Percentiles rank a stretch among this genome's conserved stretches.
phyloP scores from a whole-genome alignment of 805 yeast species.

The Kazachstania bromeliacearum region DNA sequence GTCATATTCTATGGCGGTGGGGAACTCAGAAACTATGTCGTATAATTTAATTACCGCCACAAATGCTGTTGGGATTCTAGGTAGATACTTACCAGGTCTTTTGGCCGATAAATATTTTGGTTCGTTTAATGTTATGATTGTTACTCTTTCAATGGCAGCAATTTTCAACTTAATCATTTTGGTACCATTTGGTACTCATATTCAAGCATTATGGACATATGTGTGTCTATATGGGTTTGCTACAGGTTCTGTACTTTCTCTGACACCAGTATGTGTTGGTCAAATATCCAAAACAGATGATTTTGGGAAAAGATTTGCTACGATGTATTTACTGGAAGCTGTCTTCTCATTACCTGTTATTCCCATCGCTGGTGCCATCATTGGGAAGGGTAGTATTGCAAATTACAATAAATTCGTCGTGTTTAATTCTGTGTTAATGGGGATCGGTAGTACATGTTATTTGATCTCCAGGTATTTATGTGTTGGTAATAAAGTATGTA shows the following conservation, averaged over 20 bases:
- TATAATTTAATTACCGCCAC: constrained; percentile 40
- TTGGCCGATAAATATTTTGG: constrained; percentile 39
- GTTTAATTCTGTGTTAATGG: constrained; percentile 35
- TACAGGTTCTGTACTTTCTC: constrained; percentile 46
- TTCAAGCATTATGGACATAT: constrained; percentile 35
- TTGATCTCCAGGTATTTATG: constrained; percentile 32
- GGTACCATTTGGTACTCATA: constrained; percentile 34
- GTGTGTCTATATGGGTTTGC: constrained; percentile 44
- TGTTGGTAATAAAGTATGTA: constrained; percentile 35
- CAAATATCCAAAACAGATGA: constrained; percentile 46
- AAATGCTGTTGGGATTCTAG: constrained; percentile 38
- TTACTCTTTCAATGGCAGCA: constrained; percentile 29
- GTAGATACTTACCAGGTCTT: constrained; percentile 38
- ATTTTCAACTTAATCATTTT: constrained; percentile 32
- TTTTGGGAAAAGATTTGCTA: constrained; percentile 48
- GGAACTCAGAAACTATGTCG: constrained; percentile 35
- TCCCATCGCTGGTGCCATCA: constrained; percentile 42
- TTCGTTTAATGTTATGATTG: constrained; percentile 42
- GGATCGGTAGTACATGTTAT: constrained; percentile 33
- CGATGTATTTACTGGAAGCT: constrained; percentile 50
- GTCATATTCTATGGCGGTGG: constrained; percentile 43
- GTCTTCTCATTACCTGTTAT: constrained; percentile 39
- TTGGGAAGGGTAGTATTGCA: constrained; percentile 27
- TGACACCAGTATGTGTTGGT: constrained; percentile 52
- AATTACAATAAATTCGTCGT: constrained; percentile 37